These are phyloP conservation scores for Phoenix roebelenii DNA, from an alignment of 176 grass and related monocot species.

Conservation along the genomic window DNA sequence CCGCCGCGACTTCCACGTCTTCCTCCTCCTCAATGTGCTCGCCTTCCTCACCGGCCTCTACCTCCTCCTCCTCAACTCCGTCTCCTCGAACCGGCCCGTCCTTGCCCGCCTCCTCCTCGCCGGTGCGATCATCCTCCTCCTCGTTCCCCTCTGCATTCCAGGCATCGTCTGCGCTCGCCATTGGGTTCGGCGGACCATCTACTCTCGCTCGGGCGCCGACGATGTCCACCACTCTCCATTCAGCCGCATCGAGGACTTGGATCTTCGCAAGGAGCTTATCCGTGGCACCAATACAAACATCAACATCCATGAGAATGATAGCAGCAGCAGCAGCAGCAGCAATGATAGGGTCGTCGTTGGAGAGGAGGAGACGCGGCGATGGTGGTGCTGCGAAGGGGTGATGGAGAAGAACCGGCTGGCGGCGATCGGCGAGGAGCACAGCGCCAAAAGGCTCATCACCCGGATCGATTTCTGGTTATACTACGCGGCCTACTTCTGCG, in stretches of 20 bases:
- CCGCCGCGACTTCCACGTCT: slow-evolving; percentile 35
- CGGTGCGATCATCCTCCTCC: slow-evolving; percentile 57
- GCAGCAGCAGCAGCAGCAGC: neutral
- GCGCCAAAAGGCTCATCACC: slow-evolving; percentile 46
- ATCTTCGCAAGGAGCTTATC: slow-evolving; percentile 26
- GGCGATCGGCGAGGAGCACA: slow-evolving; percentile 63
- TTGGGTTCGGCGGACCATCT: slow-evolving; percentile 34
- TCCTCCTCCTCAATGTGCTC: slow-evolving; percentile 60
- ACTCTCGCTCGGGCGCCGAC: slow-evolving; percentile 3
- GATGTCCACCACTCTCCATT: neutral
- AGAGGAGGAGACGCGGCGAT: neutral
- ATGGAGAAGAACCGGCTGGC: slow-evolving; percentile 28
- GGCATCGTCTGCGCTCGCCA: slow-evolving; percentile 17
- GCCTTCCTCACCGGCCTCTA: slow-evolving; percentile 73
- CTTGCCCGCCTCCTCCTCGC: slow-evolving; percentile 41
- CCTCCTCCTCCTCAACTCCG: slow-evolving; percentile 52
- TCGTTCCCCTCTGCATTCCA: slow-evolving; percentile 50
- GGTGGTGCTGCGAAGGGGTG: slow-evolving; percentile 15
- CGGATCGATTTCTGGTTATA: slow-evolving; percentile 87
- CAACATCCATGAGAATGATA: neutral
- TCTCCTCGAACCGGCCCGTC: slow-evolving; percentile 21
- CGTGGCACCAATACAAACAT: neutral
- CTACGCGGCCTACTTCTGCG: slow-evolving; percentile 76
- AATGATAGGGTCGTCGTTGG: neutral
- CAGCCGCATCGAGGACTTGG: slow-evolving; percentile 6